Evolutionary conservation across 169 alveolate genomes (phyloP).

Genomic region (Cryptosporidium sp.): DNA sequence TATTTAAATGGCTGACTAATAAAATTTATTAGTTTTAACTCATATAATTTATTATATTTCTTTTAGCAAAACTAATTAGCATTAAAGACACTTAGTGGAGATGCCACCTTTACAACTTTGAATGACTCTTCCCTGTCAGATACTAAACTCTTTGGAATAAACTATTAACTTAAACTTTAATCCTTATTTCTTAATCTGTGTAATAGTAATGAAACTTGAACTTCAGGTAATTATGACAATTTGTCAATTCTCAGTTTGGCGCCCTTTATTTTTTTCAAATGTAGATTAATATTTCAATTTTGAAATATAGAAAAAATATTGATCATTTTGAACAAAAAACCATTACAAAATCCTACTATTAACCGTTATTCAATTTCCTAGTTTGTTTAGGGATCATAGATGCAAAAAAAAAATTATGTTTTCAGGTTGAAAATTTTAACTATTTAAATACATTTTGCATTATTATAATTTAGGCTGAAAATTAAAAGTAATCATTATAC

Average conservation of each 20-base stretch:
- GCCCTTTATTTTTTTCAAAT: neutral
- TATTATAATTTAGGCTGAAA: too few relatives aligned
- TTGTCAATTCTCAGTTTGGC: neutral
- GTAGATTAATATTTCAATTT: neutral
- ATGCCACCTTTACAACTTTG: neutral
- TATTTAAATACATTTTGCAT: too few relatives aligned
- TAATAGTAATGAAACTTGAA: neutral
- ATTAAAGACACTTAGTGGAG: neutral
- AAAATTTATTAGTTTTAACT: neutral
- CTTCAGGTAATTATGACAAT: neutral
- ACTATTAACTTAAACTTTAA: neutral
- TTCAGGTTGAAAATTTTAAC: too few relatives aligned
- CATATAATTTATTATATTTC: neutral
- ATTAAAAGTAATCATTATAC: too few relatives aligned
- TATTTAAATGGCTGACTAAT: neutral
- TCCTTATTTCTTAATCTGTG: neutral
- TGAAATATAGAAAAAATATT: too few relatives aligned
- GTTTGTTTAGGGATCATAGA: too few relatives aligned
- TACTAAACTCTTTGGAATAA: neutral
- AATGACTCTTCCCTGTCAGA: too few relatives aligned
- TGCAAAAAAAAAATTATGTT: too few relatives aligned
- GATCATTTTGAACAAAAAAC: neutral
- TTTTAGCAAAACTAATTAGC: neutral
- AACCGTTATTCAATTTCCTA: too few relatives aligned
- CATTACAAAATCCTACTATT: too few relatives aligned